Percentiles rank a stretch among this genome's conserved stretches.
phyloP scores from a whole-genome alignment of 192 early-diverging fungal genomes.

The Umbelopsis isabellina region DNA sequence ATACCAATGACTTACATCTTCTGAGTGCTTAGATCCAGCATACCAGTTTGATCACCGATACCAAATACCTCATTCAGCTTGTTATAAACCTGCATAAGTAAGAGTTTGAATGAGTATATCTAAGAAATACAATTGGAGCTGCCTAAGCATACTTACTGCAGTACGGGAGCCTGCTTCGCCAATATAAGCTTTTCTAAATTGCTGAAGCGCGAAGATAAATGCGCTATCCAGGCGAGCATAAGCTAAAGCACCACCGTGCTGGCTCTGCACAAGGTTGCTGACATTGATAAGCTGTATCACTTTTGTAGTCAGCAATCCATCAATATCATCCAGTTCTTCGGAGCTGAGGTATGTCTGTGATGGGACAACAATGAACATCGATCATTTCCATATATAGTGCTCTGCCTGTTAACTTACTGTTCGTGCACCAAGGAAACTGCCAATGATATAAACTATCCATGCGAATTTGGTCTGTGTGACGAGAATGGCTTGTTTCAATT shows the following conservation, averaged over 20 bases:
- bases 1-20: constrained; percentile 55
- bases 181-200: constrained; percentile 82
- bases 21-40: constrained; percentile 67
- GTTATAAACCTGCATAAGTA: constrained; percentile 59
- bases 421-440: constrained; percentile 68
- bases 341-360: constrained; percentile 68
- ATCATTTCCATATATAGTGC: too few species aligned
- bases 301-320: constrained; percentile 74
- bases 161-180: constrained; percentile 67
- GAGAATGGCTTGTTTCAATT: constrained; percentile 48
- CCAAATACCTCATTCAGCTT: constrained; percentile 68
- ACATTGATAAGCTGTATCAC: constrained; percentile 73
- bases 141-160: constrained; percentile 24
- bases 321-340: constrained; percentile 79
- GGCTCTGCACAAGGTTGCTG: constrained; percentile 59
- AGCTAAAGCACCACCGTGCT: constrained; percentile 49
- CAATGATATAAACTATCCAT: constrained; percentile 81
- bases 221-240: constrained; percentile 76
- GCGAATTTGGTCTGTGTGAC: constrained; percentile 69
- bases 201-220: constrained; percentile 77
- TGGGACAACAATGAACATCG: constrained; percentile 31
- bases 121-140: background rate
- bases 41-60: constrained; percentile 61
- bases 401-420: constrained; percentile 42
- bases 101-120: background rate